Evolutionary conservation across 208 protist genomes (phyloP).

Genomic region (Jaenimonas drosophilae): DNA sequence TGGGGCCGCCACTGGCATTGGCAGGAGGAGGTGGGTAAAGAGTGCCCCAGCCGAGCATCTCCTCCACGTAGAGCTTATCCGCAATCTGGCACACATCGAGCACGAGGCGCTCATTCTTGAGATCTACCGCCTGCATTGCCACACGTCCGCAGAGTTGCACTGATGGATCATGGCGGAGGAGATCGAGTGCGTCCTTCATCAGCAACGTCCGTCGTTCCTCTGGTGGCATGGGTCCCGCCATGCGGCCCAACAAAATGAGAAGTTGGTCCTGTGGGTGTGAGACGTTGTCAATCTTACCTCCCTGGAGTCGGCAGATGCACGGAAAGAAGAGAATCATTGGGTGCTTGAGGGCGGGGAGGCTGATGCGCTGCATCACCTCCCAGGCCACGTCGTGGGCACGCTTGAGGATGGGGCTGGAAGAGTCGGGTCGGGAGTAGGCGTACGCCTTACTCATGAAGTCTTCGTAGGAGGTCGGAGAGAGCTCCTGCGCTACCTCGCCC

Average conservation of each 20-base stretch:
- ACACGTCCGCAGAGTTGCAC: conserved; percentile 75
- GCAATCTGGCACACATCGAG: conserved; percentile 63
- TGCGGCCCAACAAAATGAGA: conserved; percentile 39
- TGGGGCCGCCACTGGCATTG: neutral
- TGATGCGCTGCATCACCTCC: conserved; percentile 31
- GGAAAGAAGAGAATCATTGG: conserved; percentile 42
- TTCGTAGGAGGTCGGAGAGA: conserved; percentile 20
- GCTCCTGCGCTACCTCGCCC: conserved; percentile 14
- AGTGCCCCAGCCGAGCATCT: conserved; percentile 67
- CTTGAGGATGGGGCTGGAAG: conserved; percentile 32
- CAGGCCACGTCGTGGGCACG: conserved; percentile 39
- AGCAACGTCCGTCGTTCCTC: conserved; percentile 32
- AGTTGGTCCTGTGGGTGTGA: conserved; percentile 66
- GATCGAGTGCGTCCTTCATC: conserved; percentile 31
- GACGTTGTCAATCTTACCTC: conserved; percentile 4
- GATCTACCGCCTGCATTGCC: conserved; percentile 28
- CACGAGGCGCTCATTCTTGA: conserved; percentile 47
- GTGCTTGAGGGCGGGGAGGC: conserved; percentile 26
- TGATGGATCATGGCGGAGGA: conserved; percentile 47
- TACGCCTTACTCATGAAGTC: conserved; percentile 19
- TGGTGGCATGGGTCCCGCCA: conserved; percentile 20
- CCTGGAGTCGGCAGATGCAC: conserved; percentile 41
- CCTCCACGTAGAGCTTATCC: conserved; percentile 47
- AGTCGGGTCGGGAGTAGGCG: conserved; percentile 17
- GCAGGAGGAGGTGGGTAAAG: conserved; percentile 3